Evolutionary conservation across 169 alveolate genomes (phyloP), one percentile per base, ranked within the genome.

Genomic region (Cyclospora cayetanensis): DNA sequence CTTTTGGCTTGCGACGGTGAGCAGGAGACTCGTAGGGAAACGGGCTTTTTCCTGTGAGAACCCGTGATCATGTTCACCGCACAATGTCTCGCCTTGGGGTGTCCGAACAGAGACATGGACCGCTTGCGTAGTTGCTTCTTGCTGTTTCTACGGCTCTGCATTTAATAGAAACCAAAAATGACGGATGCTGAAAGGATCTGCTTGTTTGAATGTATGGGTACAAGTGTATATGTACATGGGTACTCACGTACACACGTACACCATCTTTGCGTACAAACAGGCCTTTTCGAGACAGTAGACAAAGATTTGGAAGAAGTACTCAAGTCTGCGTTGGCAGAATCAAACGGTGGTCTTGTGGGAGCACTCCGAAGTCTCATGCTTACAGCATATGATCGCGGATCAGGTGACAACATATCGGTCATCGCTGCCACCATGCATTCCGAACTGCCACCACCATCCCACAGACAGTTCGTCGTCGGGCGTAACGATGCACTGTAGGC

Each of bases 1-100:
- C 74, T 60, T 22, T 11, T 60, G 25, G 74, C 74, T n/a, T 60
- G 74, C 27, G 74, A 60, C 74, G 74, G 74, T 60, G 74, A 60
- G 74, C 60, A 12, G 20, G 11, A 22, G 60, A 12, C 60, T 46
- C 60, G 60, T 15, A 46, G 1, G 11, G 0, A 15, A 46, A 22
- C 60, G 11, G 20, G 60, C 60, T 46, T n/a, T n/a, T n/a, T n/a
- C n/a, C n/a, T n/a, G n/a, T n/a, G n/a, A n/a, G n/a, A n/a, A n/a
- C n/a, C n/a, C n/a, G n/a, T n/a, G n/a, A n/a, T n/a, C n/a, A n/a
- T n/a, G n/a, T n/a, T n/a, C n/a, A n/a, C n/a, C n/a, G n/a, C n/a
- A n/a, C n/a, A n/a, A n/a, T n/a, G n/a, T n/a, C n/a, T n/a, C n/a
- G n/a, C n/a, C n/a, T n/a, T n/a, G n/a, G n/a, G n/a, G n/a, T n/a